Conservation (phyloP, 73 alveolate species). For the Durusdinium trenchii region DNA sequence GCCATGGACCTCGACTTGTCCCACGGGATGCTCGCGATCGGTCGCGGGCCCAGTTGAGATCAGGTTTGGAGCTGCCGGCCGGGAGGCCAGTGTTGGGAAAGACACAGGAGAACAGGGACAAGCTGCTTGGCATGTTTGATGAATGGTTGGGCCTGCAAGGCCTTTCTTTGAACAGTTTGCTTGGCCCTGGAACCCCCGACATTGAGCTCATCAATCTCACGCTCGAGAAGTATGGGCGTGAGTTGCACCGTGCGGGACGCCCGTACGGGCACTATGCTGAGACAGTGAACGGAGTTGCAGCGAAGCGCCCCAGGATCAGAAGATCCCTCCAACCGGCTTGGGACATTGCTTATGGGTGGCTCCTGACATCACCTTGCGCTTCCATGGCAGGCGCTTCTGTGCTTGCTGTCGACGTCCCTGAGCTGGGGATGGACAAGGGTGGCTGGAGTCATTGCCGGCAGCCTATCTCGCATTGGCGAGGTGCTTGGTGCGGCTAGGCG, state of each 20-base stretch:
- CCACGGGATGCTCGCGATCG: no score
- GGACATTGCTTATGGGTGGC: background rate
- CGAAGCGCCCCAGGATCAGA: background rate
- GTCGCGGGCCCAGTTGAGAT: background rate
- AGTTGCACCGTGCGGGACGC: background rate
- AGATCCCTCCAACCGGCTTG: background rate
- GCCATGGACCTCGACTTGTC: no score
- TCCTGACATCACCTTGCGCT: background rate
- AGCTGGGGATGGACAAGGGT: no score
- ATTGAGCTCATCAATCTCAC: background rate
- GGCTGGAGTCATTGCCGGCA: background rate
- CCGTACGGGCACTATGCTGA: background rate
- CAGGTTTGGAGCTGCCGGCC: background rate
- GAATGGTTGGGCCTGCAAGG: background rate
- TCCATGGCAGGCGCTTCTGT: no score
- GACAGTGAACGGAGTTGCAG: background rate
- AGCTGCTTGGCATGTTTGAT: background rate
- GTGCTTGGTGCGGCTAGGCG: background rate
- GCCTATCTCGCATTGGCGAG: background rate
- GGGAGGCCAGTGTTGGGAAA: background rate
- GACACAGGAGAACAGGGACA: background rate
- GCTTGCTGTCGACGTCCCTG: no score
- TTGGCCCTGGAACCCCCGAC: background rate
- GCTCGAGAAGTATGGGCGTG: background rate
- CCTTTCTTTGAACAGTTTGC: background rate